phyloP scores from a whole-genome alignment of 805 yeast genomes.

The Grigorovia humatica region DNA sequence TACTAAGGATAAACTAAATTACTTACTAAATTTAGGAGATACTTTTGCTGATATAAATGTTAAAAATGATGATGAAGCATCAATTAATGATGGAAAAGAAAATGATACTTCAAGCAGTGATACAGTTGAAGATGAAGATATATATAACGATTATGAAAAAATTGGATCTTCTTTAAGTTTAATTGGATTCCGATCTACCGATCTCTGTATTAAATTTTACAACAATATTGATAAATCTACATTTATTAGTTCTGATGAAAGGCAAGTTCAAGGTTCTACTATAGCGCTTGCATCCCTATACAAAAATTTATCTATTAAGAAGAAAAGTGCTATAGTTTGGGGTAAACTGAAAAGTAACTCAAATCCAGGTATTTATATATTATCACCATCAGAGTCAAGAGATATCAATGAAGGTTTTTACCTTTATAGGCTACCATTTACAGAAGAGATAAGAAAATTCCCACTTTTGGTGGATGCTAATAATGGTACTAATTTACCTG shows the following conservation, averaged over 20 bases:
- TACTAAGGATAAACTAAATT: constrained; percentile 23
- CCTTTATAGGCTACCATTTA: constrained; percentile 56
- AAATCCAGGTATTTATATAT: constrained; percentile 45
- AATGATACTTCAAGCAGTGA: constrained; percentile 11
- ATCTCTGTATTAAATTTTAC: constrained; percentile 35
- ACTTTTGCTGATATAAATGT: constrained; percentile 36
- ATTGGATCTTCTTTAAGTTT: constrained; percentile 46
- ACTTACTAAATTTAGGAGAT: constrained; percentile 39
- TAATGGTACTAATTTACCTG: constrained; percentile 1
- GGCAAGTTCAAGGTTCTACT: constrained; percentile 49
- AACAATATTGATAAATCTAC: constrained; percentile 45
- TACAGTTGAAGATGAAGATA: constrained; percentile 31
- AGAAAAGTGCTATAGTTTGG: constrained; percentile 60
- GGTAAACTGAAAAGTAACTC: constrained; percentile 49
- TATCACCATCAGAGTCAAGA: constrained; percentile 41
- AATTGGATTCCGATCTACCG: constrained; percentile 51
- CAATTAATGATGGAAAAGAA: background rate
- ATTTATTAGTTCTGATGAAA: constrained; percentile 61
- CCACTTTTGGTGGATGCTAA: constrained; percentile 33
- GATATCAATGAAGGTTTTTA: constrained; percentile 56
- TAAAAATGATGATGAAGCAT: constrained; percentile 25
- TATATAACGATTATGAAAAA: background rate
- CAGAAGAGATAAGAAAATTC: constrained; percentile 60
- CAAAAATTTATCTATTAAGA: constrained; percentile 41
- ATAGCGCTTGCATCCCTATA: constrained; percentile 60